phyloP scores from a whole-genome alignment of 148 eudicot genomes.

The Chenopodium quinoa region DNA sequence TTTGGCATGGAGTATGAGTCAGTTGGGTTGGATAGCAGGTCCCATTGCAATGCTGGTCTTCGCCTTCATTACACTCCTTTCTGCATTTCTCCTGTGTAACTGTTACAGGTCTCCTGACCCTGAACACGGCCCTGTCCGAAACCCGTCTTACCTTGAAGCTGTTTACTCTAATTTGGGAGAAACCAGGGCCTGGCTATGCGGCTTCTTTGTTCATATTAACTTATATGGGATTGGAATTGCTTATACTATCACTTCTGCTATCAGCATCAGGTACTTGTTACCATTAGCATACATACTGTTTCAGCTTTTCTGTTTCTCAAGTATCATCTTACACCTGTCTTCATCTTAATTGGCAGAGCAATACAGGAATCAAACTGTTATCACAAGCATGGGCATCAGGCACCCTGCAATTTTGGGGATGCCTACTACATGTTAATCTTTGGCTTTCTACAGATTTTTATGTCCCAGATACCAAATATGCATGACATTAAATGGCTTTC shows the following conservation, averaged over 20 bases:
- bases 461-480: slow-evolving; percentile 81
- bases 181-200: slow-evolving; percentile 49
- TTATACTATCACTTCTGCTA: slow-evolving; percentile 67
- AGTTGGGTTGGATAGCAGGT: slow-evolving; percentile 71
- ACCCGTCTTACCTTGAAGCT: slow-evolving; percentile 54
- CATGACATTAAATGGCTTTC: slow-evolving; percentile 75
- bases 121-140: slow-evolving; percentile 47
- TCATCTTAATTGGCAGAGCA: slow-evolving; percentile 49
- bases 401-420: slow-evolving; percentile 46
- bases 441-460: slow-evolving; percentile 59
- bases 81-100: slow-evolving; percentile 49
- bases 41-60: slow-evolving; percentile 46
- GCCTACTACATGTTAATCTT: slow-evolving; percentile 60
- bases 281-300: too few species aligned
- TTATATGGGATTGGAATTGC: slow-evolving; percentile 62
- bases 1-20: slow-evolving; percentile 63
- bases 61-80: slow-evolving; percentile 49
- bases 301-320: too few species aligned
- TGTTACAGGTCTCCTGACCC: slow-evolving; percentile 61
- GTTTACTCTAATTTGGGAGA: slow-evolving; percentile 46
- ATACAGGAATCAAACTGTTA: slow-evolving; percentile 73
- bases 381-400: slow-evolving; percentile 67
- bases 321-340: too few species aligned
- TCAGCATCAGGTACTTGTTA: slow-evolving; percentile 52
- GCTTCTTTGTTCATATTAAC: slow-evolving; percentile 43